These are phyloP conservation scores for Acacia confusa DNA, from an alignment of 306 rosid genomes.

Conservation along the genomic window DNA sequence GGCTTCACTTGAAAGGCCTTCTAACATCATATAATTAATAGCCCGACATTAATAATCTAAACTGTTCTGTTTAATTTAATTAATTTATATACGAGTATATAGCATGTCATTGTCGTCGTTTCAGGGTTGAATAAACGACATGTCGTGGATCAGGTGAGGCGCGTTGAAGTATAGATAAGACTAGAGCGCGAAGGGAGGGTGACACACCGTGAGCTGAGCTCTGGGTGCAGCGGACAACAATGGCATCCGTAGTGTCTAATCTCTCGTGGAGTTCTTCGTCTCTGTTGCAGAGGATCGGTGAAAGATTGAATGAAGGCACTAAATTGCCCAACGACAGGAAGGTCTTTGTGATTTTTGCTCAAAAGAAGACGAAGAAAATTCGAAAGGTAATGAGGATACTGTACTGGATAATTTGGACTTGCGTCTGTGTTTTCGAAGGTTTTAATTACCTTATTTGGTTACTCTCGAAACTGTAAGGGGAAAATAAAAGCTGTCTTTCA, in stretches of 20 bases:
- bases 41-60: too few relatives aligned
- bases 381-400: conserved; percentile 61
- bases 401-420: neutral
- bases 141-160: neutral
- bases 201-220: neutral
- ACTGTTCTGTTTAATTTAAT: too few relatives aligned
- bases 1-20: neutral
- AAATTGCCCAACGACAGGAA: conserved; percentile 38
- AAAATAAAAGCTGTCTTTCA: neutral
- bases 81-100: too few relatives aligned
- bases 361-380: conserved; percentile 72
- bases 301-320: conserved; percentile 41
- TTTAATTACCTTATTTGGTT: conserved; percentile 8
- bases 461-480: neutral
- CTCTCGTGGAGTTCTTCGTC: conserved; percentile 71
- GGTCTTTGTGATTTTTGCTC: conserved; percentile 55
- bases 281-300: conserved; percentile 39
- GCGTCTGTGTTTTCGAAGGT: neutral
- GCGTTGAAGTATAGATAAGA: conserved; percentile 30
- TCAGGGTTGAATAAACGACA: neutral
- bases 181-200: neutral
- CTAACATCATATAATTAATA: neutral
- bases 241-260: conserved; percentile 68
- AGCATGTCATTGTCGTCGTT: neutral
- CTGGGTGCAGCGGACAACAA: conserved; percentile 25